Evolutionary conservation across 2,329 filamentous ascomycete genomes (phyloP).

Genomic region (Pyricularia sp.): DNA sequence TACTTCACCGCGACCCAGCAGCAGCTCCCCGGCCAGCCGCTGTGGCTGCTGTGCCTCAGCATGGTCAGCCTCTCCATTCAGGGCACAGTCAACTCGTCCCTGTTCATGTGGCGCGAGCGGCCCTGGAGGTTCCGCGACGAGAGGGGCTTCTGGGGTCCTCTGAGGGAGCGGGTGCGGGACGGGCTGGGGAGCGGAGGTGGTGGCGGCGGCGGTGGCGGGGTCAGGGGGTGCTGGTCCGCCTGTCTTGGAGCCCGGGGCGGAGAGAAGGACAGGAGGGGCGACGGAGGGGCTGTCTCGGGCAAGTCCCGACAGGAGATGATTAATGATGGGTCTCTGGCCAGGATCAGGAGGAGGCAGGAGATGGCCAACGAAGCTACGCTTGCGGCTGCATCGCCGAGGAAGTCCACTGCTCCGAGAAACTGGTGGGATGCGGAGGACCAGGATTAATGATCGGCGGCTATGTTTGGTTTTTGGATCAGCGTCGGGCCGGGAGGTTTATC

Average conservation of each 20-base stretch:
- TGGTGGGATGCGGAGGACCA: constrained; percentile 3
- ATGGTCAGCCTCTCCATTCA: constrained; percentile 54
- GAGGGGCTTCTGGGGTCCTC: constrained; percentile 21
- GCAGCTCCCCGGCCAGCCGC: constrained; percentile 32
- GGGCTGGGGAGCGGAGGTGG: constrained; percentile 13
- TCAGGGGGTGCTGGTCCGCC: not conserved
- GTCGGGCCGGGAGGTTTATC: not conserved
- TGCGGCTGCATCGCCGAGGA: constrained; percentile 18
- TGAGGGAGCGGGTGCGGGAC: not conserved
- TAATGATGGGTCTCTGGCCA: constrained; percentile 2
- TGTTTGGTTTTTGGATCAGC: not conserved
- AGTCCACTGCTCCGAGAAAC: not conserved
- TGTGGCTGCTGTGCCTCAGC: constrained; percentile 42
- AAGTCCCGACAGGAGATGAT: not conserved
- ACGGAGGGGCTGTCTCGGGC: not conserved
- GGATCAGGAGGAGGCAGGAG: constrained; percentile 36
- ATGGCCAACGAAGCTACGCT: constrained; percentile 39
- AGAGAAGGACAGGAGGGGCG: not conserved
- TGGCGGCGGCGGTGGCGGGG: not conserved
- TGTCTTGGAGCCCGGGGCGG: not conserved
- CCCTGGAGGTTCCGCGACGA: constrained; percentile 54
- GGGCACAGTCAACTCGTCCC: constrained; percentile 55
- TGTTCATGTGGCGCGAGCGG: constrained; percentile 62
- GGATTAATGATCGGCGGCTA: not conserved
- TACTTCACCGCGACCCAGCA: constrained; percentile 13